Base-by-base conservation (phyloP, 2,329 filamentous ascomycete species). In the Fusarium drepaniforme region DNA sequence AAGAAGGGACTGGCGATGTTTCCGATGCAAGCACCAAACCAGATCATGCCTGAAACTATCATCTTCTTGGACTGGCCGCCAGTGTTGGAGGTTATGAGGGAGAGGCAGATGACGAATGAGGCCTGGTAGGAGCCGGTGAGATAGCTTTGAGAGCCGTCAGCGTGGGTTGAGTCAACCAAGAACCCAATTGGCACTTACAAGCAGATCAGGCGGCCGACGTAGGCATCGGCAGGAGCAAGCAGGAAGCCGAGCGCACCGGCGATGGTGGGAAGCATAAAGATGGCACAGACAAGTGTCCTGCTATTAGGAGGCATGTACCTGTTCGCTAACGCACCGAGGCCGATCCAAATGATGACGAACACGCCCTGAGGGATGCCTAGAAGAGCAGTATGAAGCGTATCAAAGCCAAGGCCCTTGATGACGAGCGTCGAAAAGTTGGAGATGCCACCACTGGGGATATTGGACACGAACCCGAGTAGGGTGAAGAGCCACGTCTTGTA, bases 1-100 rank as follows among this genome's bases (percentile, higher is more conserved):
- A 92, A 92, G 80, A 92, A 91, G 0, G 91, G 91, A 0, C 90
- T 88, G 5, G 86, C 87, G 49, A 92, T 90, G 75, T 92, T 92
- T 7, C 90, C 90, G 2, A 88, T 85, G 75, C 89, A 91, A 66
- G 89, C 89, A 0, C 89, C 89, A 12, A 92, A 83, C 82, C 90
- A 91, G 3, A 91, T 84, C 67, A 90, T 86, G 2, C 88, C 90
- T 25, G 90, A 91, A n/a, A 90, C 90, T 30, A 91, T 88, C 56
- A 92, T 89, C 78, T 92, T 91, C 78, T 92, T 92, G 1, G 89
- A 90, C 71, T 91, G 89, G 0, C 90, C 90, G 1, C 84, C 86
- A 0, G 85, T 86, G 74, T 89, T 89, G 42, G 86, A 86, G 0
- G 86, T 87, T 49, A 85, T 85, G 68, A 88, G 83, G 1, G 84